Evolutionary conservation across 305 asterid species (phyloP), one percentile per base, ranked within the genome.

Genomic region (Rubia occidens): DNA sequence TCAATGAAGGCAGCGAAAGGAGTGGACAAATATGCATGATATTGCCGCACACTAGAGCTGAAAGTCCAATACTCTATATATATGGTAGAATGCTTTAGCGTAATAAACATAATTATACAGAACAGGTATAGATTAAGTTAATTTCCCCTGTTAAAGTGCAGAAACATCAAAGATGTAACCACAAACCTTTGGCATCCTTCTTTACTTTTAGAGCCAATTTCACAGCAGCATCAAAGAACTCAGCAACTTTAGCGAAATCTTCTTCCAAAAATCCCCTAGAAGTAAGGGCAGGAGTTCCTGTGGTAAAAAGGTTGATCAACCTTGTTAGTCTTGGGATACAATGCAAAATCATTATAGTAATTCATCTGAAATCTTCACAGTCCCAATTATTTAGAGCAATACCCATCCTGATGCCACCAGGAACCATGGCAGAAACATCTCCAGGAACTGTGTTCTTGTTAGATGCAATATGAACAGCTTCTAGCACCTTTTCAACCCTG

Each of bases 381-480:
- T 44, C n/a, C 24, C 49, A 29, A 70, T 37, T 6, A 24, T 51
- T 45, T 42, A 43, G 64, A 20, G n/a, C 43, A 66, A 44, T 79
- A 90, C 96, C 97, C 95, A 90, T 90, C 66, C 97, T 81, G 84
- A 88, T 90, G 85, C 96, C 97, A 76, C 96, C 96, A 13, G 96
- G 97, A 77, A 90, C 96, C 96, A 90, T 90, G 73, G 96, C 97
- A 45, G 97, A 90, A 59, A 90, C 96, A 74, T 90, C 97, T 59
- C 97, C 97, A 32, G 97, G 96, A 79, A 90, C 96, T 0, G 96
- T 90, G 76, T 90, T 90, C 81, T 90, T 90, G 85, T 90, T 90
- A 11, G 97, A 92, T 37, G 97, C 97, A 66, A 90, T 88, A 72
- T 90, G 97, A 75, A 90, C 96, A 26, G 89, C 73, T 81, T 90